Evolutionary conservation across 768 basidiomycete species (phyloP), one percentile per base, ranked within the genome.

Genomic region (Nevesoporus exiguus): DNA sequence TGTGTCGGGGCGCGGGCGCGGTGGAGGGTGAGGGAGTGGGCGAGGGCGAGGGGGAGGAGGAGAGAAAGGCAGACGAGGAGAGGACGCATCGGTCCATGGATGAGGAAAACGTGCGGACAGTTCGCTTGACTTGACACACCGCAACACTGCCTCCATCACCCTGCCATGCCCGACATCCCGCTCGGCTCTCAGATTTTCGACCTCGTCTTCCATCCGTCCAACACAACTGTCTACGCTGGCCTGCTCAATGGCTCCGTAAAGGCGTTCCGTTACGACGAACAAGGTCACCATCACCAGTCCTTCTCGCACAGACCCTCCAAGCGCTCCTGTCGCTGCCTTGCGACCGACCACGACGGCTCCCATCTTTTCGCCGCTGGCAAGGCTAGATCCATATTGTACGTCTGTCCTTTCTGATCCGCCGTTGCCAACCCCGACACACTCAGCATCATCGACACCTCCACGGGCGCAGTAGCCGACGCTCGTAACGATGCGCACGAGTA

Each of bases 111-210:
- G n/a, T n/a, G n/a, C n/a, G n/a, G n/a, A n/a, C n/a, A n/a, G n/a
- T n/a, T n/a, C n/a, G n/a, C n/a, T n/a, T n/a, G n/a, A n/a, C n/a
- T n/a, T n/a, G n/a, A n/a, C n/a, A n/a, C n/a, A n/a, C n/a, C n/a
- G n/a, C n/a, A n/a, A n/a, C n/a, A n/a, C n/a, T n/a, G n/a, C n/a
- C n/a, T n/a, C n/a, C n/a, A n/a, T n/a, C n/a, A n/a, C n/a, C n/a
- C n/a, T n/a, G n/a, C n/a, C n/a, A 80, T 82, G 79, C 77, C 82
- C 27, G 76, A 90, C 73, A 85, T 93, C 47, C 75, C 78, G 21
- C 78, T 87, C 42, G 83, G 83, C 45, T 81, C 83, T 8, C 90
- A 96, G 70, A 82, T 94, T 27, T 97, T 96, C 71, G 95, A 96
- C 74, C 74, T 97, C 39, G 81, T 79, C 2, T 98, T 97, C 64